These are phyloP conservation scores for Eucalyptus curtisii DNA, from an alignment of 345 rosid genomes.

Conservation along the genomic window DNA sequence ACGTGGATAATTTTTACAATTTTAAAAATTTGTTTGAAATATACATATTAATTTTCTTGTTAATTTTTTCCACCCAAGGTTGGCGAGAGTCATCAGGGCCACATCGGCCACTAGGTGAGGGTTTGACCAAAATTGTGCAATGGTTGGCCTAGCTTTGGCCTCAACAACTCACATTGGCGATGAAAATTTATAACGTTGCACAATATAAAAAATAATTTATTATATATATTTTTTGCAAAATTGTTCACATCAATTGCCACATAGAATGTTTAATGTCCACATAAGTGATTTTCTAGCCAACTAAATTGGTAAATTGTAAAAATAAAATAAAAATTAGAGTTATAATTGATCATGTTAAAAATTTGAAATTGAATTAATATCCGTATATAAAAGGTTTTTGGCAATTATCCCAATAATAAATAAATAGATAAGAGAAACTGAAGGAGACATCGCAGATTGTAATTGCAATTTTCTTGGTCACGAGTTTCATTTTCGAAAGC, in stretches of 20 bases:
- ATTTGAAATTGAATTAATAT: fast-evolving
- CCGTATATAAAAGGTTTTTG: fast-evolving
- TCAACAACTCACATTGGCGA: too few species aligned
- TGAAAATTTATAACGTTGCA: too few species aligned
- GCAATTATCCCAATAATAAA: neutral
- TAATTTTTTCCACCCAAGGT: too few species aligned
- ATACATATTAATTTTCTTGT: too few species aligned
- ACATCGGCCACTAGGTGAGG: fast-evolving
- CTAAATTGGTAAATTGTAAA: neutral
- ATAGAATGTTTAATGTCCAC: fast-evolving
- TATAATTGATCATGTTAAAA: fast-evolving
- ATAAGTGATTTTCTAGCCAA: neutral
- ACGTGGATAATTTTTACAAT: too few species aligned
- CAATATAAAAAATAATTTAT: too few species aligned
- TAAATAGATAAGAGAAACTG: neutral
- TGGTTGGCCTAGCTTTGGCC: too few species aligned
- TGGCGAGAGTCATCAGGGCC: fast-evolving
- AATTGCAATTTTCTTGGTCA: neutral
- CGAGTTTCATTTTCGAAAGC: neutral
- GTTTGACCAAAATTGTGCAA: too few species aligned
- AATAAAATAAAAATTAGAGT: fast-evolving
- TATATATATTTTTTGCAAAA: neutral
- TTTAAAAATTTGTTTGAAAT: too few species aligned
- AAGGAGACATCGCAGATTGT: neutral
- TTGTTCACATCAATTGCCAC: fast-evolving